Percentiles rank a stretch among this genome's conserved stretches.
phyloP scores from a whole-genome alignment of 2,329 filamentous ascomycete species.

The Aureobasidium sp. region DNA sequence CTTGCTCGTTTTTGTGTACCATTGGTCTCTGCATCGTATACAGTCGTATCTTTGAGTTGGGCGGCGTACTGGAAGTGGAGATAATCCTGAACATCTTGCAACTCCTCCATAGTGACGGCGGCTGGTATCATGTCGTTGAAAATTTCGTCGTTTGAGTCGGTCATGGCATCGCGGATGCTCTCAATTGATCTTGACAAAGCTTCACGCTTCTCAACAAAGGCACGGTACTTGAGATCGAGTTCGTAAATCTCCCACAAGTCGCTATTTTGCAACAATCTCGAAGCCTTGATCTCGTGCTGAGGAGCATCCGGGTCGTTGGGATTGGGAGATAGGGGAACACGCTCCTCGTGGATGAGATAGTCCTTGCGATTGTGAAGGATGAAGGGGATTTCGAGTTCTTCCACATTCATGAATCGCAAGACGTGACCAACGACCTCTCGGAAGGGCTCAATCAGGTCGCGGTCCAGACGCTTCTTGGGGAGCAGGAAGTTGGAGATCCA shows the following conservation, averaged over 20 bases:
- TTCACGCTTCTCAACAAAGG: conserved; percentile 84
- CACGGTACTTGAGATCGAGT: conserved; percentile 88
- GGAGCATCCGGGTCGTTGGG: conserved; percentile 61
- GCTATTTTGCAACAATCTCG: conserved; percentile 84
- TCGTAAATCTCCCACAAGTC: conserved; percentile 95
- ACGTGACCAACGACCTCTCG: conserved; percentile 84
- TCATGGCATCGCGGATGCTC: conserved; percentile 22
- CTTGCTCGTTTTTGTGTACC: conserved; percentile 70
- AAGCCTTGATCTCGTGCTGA: conserved; percentile 65
- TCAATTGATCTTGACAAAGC: conserved; percentile 67
- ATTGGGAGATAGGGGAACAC: conserved; percentile 52
- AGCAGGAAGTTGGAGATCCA: conserved; percentile 91
- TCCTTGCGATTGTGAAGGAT: conserved; percentile 98
- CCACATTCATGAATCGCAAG: conserved; percentile 87
- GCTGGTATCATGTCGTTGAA: conserved; percentile 75
- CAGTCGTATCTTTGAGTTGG: conserved; percentile 71
- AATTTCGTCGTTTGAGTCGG: conserved; percentile 59
- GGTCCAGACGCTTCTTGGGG: conserved; percentile 66
- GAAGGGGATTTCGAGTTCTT: conserved; percentile 92
- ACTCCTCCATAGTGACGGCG: conserved; percentile 82
- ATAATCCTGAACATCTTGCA: conserved; percentile 95
- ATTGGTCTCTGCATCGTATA: conserved; percentile 52
- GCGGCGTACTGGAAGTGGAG: conserved; percentile 86
- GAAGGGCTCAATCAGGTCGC: conserved; percentile 72
- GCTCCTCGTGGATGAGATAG: conserved; percentile 85